phyloP scores from a whole-genome alignment of 1,139 yeast genomes.

The Yamadazyma sp. region DNA sequence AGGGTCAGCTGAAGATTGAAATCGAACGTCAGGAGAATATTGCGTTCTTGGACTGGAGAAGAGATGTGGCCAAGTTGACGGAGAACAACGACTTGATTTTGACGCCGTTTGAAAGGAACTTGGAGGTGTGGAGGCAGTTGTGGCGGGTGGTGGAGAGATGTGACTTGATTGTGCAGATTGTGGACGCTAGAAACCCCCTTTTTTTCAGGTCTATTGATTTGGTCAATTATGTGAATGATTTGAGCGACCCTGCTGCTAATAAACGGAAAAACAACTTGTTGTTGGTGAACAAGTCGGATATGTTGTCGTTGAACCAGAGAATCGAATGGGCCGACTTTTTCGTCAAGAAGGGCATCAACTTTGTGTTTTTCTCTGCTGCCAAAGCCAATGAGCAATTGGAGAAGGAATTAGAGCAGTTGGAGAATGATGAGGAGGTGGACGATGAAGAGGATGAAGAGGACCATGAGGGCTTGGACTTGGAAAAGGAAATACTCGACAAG shows the following conservation, averaged over 20 bases:
- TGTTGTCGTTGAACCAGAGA: slow-evolving; percentile 76
- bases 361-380: slow-evolving; percentile 91
- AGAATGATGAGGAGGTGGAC: slow-evolving; percentile 17
- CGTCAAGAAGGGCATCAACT: slow-evolving; percentile 63
- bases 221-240: slow-evolving; percentile 76
- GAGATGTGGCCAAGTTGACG: slow-evolving; percentile 80
- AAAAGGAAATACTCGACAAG: slow-evolving; percentile 37
- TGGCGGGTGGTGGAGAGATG: slow-evolving; percentile 98
- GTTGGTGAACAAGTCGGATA: slow-evolving; percentile 91
- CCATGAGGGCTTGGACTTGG: slow-evolving; percentile 9
- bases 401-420: slow-evolving; percentile 41
- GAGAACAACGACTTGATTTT: slow-evolving; percentile 79
- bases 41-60: slow-evolving; percentile 91
- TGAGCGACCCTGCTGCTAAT: slow-evolving; percentile 50
- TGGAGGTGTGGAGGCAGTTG: slow-evolving; percentile 97
- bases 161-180: slow-evolving; percentile 93
- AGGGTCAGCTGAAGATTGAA: slow-evolving; percentile 68
- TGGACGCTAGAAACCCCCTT: slow-evolving; percentile 94
- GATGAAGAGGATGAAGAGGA: slow-evolving; percentile 19
- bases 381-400: slow-evolving; percentile 74
- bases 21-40: slow-evolving; percentile 87
- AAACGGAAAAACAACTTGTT: slow-evolving; percentile 69
- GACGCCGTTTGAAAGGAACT: slow-evolving; percentile 96
- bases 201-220: slow-evolving; percentile 87
- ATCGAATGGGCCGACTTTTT: slow-evolving; percentile 86